Base-by-base conservation (phyloP, 75 land plant species). In the Gnetum montanum region DNA sequence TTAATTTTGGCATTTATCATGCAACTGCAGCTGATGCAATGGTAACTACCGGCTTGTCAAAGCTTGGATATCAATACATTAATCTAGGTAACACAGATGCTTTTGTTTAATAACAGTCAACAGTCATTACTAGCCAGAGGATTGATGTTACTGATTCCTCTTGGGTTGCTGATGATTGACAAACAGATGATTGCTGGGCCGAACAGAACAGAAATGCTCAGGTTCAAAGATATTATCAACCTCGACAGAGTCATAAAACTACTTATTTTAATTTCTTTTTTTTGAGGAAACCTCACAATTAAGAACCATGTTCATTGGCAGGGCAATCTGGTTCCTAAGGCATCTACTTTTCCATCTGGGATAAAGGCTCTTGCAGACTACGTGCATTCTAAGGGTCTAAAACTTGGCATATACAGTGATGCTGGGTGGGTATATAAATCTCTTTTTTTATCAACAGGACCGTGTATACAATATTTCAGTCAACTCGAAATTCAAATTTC, bases 321-420 rank as follows among this genome's bases (percentile, higher is more conserved):
- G 97, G 94, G 86, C 22, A 69, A 80, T 49, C 68, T 92, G 13
- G 80, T 70, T 37, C 61, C 94, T 20, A 75, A 60, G 12, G 49
- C 69, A 20, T 65, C 78, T 6, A 79, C 90, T 23, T 92, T 92
- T 71, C 97, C 95, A 16, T 88, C 86, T 10, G 97, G 94, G 10
- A 87, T 90, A 57, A 90, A 90, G 49, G 77, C 88, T 6, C 38
- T 90, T 22, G 96, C 93, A 40, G 96, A 90, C 70, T 78, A 90
- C 62, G 88, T 90, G 23, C 96, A 90, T 54, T 52, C 59, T 48
- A 86, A 80, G 59, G 96, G 93, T 0, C 75, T 90, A 23, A 90
- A 83, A 74, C 71, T 90, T 31, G 96, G 96, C 50, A 83, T 90
- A 43, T 90, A 90, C 47, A 77, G 93, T 13, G 88, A 83, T 71